These are phyloP conservation scores for Xylaria sp. DNA, from an alignment of 2,329 filamentous ascomycete genomes.

Conservation along the genomic window DNA sequence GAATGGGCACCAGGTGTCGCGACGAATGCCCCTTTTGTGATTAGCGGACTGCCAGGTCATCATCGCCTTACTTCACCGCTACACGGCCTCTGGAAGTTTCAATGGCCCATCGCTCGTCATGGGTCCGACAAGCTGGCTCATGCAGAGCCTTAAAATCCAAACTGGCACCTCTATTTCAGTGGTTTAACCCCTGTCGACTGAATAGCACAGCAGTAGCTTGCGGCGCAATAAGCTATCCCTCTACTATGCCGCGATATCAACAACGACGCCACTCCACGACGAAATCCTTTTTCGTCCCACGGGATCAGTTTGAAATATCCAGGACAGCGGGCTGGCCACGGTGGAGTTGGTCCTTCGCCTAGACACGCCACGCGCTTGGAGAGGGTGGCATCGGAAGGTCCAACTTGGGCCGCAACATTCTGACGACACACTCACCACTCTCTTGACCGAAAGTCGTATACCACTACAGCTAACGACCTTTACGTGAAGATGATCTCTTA, in stretches of 20 bases:
- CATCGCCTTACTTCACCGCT: constrained; percentile 36
- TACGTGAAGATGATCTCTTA: constrained; percentile 9
- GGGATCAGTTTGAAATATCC: constrained; percentile 24
- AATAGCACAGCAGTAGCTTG: constrained; percentile 19
- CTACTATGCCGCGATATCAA: constrained; percentile 10
- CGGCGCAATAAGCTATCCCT: constrained; percentile 12
- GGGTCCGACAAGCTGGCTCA: constrained; percentile 34
- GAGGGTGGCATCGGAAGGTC: constrained; percentile 35
- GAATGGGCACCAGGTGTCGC: constrained; percentile 25
- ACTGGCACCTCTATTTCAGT: constrained; percentile 24
- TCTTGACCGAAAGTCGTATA: constrained; percentile 34
- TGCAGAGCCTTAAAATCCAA: constrained; percentile 16
- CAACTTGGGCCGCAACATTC: constrained; percentile 30
- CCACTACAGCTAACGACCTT: constrained; percentile 20
- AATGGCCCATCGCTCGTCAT: constrained; percentile 32
- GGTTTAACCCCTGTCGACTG: constrained; percentile 32
- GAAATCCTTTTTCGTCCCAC: constrained; percentile 10
- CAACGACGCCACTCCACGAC: background rate
- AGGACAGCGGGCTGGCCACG: constrained; percentile 29
- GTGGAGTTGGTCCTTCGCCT: constrained; percentile 28
- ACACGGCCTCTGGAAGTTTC: constrained; percentile 33
- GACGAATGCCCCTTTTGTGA: constrained; percentile 32
- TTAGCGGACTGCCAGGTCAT: constrained; percentile 38
- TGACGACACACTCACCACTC: constrained; percentile 29
- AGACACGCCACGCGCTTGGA: constrained; percentile 33